Evolutionary conservation across 2,329 filamentous ascomycete species (phyloP).

Genomic region (Sclerotinia trifoliorum): DNA sequence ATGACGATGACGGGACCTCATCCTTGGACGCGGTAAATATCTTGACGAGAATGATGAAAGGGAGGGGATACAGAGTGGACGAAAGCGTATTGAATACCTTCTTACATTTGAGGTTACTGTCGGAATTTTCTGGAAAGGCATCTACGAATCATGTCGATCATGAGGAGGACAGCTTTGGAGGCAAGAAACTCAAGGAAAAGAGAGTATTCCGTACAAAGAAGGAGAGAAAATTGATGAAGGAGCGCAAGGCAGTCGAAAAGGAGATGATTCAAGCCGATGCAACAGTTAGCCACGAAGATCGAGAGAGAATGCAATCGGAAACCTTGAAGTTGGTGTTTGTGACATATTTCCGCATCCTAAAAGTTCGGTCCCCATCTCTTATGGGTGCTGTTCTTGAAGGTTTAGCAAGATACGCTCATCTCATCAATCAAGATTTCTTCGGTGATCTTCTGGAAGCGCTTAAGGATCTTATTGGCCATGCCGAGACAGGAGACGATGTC

Average conservation of each 20-base stretch:
- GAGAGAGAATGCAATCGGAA: slow-evolving; percentile 91
- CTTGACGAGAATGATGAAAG: slow-evolving; percentile 89
- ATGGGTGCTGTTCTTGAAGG: slow-evolving; percentile 98
- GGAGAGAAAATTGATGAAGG: slow-evolving; percentile 76
- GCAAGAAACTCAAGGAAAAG: slow-evolving; percentile 69
- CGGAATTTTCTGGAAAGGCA: slow-evolving; percentile 81
- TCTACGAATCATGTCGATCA: slow-evolving; percentile 73
- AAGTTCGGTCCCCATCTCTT: slow-evolving; percentile 73
- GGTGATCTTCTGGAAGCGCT: slow-evolving; percentile 92
- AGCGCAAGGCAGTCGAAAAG: slow-evolving; percentile 84
- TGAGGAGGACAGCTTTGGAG: slow-evolving; percentile 44
- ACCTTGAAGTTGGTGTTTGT: slow-evolving; percentile 95
- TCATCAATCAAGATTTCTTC: slow-evolving; percentile 99
- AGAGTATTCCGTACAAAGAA: slow-evolving; percentile 87
- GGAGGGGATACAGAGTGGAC: slow-evolving; percentile 75
- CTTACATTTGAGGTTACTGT: slow-evolving; percentile 81
- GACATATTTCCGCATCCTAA: slow-evolving; percentile 91
- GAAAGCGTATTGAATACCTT: slow-evolving; percentile 89
- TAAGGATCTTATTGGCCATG: slow-evolving; percentile 84
- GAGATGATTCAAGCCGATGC: slow-evolving; percentile 93
- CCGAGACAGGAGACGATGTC: slow-evolving; percentile 54
- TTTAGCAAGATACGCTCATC: slow-evolving; percentile 85
- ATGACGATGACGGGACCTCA: slow-evolving; percentile 86
- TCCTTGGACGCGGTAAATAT: slow-evolving; percentile 83
- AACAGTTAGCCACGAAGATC: slow-evolving; percentile 84